Evolutionary conservation across 208 protist genomes (phyloP), one percentile per base, ranked within the genome.

Genomic region (Leishmania mexicana): DNA sequence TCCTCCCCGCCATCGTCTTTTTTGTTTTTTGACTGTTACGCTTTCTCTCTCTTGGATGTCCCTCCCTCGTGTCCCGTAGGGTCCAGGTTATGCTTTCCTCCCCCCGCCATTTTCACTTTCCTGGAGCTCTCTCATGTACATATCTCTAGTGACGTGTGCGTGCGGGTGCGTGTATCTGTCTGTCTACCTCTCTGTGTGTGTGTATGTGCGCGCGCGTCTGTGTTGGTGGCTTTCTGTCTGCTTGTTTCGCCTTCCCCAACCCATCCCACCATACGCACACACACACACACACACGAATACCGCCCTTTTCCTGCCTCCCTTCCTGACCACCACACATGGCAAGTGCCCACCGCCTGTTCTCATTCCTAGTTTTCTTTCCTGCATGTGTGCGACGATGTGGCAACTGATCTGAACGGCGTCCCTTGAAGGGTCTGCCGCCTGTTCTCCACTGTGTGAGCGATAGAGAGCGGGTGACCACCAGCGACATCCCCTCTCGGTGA

Each of bases 321-420:
- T 15, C 31, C 13, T 38, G 8, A 35, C 21, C 31, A 35, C 62
- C 31, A 21, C 28, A 7, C 31, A 67, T 40, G 8, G 62, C 10
- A 8, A 11, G 31, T n/a, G 13, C 5, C 31, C 31, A 67, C n/a
- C 13, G 31, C 31, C 58, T 64, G 62, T 67, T 67, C 15, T 38
- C 31, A 19, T n/a, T 40, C 0, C n/a, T 38, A 38, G 3, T 21
- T 67, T n/a, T 67, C 13, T 38, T 68, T 40, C 19, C n/a, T 11
- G 47, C 65, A 65, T 42, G 35, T 65, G 13, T 64, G 60, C 24
- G 57, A 57, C 28, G 19, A 83, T 74, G 51, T 38, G 67, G n/a
- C 58, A 38, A 67, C 31, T 21, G n/a, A 67, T 17, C 31, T 31
- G n/a, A 67, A 67, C 31, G 62, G 62, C 31, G 31, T 40, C 31